These are phyloP conservation scores for Hyphopichia pseudoburtonii DNA, from an alignment of 1,139 yeast genomes.

Conservation along the genomic window DNA sequence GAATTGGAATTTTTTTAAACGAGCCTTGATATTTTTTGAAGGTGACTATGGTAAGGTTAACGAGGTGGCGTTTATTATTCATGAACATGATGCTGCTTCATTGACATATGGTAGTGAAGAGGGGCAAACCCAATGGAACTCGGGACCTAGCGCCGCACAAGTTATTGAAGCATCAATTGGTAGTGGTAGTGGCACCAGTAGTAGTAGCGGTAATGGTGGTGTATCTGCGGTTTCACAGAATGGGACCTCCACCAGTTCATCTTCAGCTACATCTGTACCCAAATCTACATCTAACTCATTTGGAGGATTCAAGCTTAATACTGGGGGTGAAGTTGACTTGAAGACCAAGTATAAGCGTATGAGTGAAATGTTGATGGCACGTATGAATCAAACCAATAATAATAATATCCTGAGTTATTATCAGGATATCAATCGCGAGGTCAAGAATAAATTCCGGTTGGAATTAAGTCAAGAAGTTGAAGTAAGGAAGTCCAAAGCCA, in stretches of 20 bases:
- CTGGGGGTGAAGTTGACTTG: not conserved
- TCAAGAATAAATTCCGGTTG: not conserved
- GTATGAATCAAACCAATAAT: not conserved
- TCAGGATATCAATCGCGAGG: conserved; percentile 1
- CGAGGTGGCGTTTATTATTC: conserved; percentile 24
- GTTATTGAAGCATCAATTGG: not conserved
- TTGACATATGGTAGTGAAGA: conserved; percentile 7
- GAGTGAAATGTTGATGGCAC: not conserved
- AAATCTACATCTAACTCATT: not conserved
- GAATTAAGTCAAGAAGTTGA: not conserved
- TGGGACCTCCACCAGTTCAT: not conserved
- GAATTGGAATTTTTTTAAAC: conserved; percentile 30
- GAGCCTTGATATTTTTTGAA: conserved; percentile 36
- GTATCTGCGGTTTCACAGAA: not conserved
- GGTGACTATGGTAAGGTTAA: conserved; percentile 39
- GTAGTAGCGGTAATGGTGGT: no score
- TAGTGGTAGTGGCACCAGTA: no score
- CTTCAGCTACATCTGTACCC: not conserved
- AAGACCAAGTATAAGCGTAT: conserved; percentile 1
- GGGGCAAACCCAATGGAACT: no score
- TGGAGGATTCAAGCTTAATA: not conserved
- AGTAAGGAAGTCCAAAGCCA: not conserved
- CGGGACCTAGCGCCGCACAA: not conserved
- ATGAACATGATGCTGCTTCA: conserved; percentile 20
- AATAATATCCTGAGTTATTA: not conserved